Base-by-base conservation (phyloP, 352 stramenopile genomes). In the Saprolegnia diclina region DNA sequence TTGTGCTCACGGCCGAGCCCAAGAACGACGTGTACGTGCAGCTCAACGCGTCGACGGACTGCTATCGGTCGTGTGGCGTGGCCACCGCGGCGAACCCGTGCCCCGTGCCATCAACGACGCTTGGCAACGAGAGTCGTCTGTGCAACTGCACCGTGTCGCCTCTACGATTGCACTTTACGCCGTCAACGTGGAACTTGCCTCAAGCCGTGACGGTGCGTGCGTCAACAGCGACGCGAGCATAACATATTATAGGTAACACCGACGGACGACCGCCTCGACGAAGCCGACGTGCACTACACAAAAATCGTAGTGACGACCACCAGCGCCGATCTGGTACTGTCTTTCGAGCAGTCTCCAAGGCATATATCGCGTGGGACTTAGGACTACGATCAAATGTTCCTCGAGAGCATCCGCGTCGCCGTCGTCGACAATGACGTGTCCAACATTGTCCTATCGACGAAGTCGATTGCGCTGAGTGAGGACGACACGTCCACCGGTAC, bases 81-180 rank as follows among this genome's bases (percentile, higher is more conserved):
- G 44, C 40, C 1, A 73, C 72, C 1, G 7, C 76, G 5, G 16
- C 46, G 10, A 84, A 79, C 67, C 74, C 78, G 0, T 89, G 79
- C 0, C 77, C 72, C 18, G 65, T 71, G 1, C 46, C 73, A 11
- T 61, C 61, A 0, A 4, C 52, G 14, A 71, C 64, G 18, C 35
- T 46, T 24, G 21, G 24, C 26, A 55, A n/a, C 22, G 45, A 45
- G 18, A 35, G 64, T 7, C 48, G 79, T 45, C 59, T 92, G 22
- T 92, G 85, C 46, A 92, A 92, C 64, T 75, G 89, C 37, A 90
- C 82, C 0, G 65, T 92, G 0, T 75, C 73, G 0, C 85, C 85
- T 0, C 56, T 77, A 10, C 56, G 76, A 7, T 62, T 91, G 0
- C 56, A 80, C 5, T 92, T 91, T 55, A 83, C 77, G 2, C 21